Evolutionary conservation across 1,139 yeast genomes (phyloP), one percentile per base, ranked within the genome.

Genomic region (Kodamaea sp.): DNA sequence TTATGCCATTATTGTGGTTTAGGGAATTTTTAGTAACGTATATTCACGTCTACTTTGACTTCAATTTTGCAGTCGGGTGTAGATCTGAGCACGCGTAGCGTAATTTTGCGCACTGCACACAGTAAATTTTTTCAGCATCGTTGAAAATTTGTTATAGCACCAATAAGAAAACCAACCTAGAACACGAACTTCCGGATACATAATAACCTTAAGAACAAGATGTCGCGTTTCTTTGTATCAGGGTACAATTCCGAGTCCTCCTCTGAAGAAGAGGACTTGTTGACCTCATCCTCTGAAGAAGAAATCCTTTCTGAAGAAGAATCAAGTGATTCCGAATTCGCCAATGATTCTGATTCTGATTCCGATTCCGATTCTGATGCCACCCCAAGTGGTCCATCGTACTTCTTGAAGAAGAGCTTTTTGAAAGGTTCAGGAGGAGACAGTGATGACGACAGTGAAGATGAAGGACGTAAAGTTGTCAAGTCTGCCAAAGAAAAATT

Each of bases 401-500:
- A 77, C 53, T 79, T 78, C 62, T 65, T 78, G 50, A 77, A 78
- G 54, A 72, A 72, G 49, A 71, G 77, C 46, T 70, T 70, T 45
- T 65, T 66, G 41, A 77, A 73, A 43, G 77, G 75, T 29, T 59
- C 63, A 44, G 74, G 54, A 31, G 68, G 75, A 30, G 85, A 79
- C 43, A 63, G 69, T 29, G 84, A 76, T 43, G 60, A 70, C 29
- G 81, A 76, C 39, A 57, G 65, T 41, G 87, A 80, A 41, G 83
- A 78, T 43, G 87, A 80, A 42, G 82, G 79, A 46, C 83, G 82
- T 61, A 85, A 83, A 53, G 88, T 89, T 31, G 97, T 92, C 50
- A 90, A 86, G 66, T 81, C 94, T 41, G 96, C 97, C 38, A 88
- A 85, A 66, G 97, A 90, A 49, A 94, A 90, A 66, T 73, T 90